Percentiles rank a stretch among this genome's conserved stretches.
Evolutionary conservation across 2,329 filamentous ascomycete genomes (phyloP).

Genomic region (Penicillium sp.): DNA sequence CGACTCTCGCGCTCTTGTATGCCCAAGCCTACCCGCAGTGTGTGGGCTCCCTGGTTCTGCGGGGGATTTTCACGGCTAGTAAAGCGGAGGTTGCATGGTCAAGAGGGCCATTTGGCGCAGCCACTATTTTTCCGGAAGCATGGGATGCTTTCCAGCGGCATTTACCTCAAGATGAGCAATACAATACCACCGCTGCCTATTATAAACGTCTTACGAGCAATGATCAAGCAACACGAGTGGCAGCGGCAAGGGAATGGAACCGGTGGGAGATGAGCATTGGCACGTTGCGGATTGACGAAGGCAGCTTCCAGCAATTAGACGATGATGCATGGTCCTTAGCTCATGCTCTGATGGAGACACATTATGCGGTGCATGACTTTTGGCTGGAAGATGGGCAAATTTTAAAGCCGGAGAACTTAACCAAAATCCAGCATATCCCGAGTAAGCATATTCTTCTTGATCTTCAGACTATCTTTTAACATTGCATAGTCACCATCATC

Average conservation of each 20-base stretch:
- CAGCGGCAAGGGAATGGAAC: slow-evolving; percentile 43
- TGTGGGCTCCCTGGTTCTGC: slow-evolving; percentile 46
- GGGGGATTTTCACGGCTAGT: slow-evolving; percentile 46
- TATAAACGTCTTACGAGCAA: slow-evolving; percentile 46
- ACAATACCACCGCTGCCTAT: slow-evolving; percentile 42
- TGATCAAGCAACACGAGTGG: slow-evolving; percentile 31
- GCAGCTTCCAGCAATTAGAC: slow-evolving; percentile 29
- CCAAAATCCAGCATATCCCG: slow-evolving; percentile 42
- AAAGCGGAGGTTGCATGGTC: slow-evolving; percentile 45
- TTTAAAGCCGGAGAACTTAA: slow-evolving; percentile 36
- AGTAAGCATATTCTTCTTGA: slow-evolving; percentile 18
- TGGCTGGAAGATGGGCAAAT: slow-evolving; percentile 48
- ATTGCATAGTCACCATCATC: slow-evolving; percentile 38
- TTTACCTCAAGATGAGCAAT: slow-evolving; percentile 43
- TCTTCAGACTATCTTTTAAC: background rate
- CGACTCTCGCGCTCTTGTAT: slow-evolving; percentile 51
- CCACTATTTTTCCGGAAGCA: slow-evolving; percentile 45
- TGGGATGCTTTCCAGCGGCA: slow-evolving; percentile 42
- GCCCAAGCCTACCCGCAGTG: slow-evolving; percentile 47
- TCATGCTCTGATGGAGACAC: slow-evolving; percentile 49
- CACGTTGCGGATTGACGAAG: slow-evolving; percentile 27
- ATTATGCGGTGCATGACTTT: slow-evolving; percentile 49
- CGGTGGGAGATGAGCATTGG: slow-evolving; percentile 40
- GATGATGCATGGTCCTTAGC: slow-evolving; percentile 37
- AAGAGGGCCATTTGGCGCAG: slow-evolving; percentile 27